Conservation (phyloP, 1,284 basidiomycete species). For the Cutaneotrichosporon cavernicola region DNA sequence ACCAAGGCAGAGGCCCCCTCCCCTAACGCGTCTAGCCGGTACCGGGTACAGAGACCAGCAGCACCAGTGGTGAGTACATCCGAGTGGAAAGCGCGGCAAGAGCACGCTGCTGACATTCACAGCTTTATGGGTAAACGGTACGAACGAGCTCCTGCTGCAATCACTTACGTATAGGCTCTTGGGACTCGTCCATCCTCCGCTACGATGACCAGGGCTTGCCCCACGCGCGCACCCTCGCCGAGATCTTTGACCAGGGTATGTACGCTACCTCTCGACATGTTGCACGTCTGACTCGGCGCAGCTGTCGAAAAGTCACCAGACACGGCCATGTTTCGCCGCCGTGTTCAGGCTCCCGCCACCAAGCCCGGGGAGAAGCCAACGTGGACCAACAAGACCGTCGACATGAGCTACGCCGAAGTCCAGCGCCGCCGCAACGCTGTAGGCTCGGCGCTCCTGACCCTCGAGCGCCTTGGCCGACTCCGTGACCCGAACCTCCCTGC, state of each 20-base stretch:
- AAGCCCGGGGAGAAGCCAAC: slow-evolving; percentile 28
- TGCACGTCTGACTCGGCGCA: slow-evolving; percentile 14
- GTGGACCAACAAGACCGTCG: slow-evolving; percentile 39
- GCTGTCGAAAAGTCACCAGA: slow-evolving; percentile 44
- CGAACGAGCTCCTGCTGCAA: background rate
- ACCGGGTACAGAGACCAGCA: slow-evolving; percentile 34
- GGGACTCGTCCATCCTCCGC: slow-evolving; percentile 15
- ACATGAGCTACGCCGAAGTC: slow-evolving; percentile 40
- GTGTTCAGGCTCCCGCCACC: slow-evolving; percentile 32
- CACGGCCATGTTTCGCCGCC: slow-evolving; percentile 40
- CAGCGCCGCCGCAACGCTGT: slow-evolving; percentile 42
- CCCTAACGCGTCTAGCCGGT: slow-evolving; percentile 30
- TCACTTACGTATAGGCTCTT: slow-evolving; percentile 1
- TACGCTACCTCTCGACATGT: background rate
- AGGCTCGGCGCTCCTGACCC: slow-evolving; percentile 46
- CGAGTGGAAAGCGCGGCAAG: background rate
- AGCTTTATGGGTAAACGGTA: slow-evolving; percentile 15
- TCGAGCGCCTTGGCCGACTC: slow-evolving; percentile 46
- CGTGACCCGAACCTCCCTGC: slow-evolving; percentile 27
- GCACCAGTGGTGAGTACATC: slow-evolving; percentile 36
- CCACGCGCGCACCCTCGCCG: slow-evolving; percentile 41
- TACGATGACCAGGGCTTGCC: slow-evolving; percentile 13
- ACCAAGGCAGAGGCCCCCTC: background rate
- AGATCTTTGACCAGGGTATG: slow-evolving; percentile 52
- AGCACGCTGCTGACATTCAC: background rate